Conservation (phyloP, 2,329 filamentous ascomycete species). For the Trichoderma koningiopsis region DNA sequence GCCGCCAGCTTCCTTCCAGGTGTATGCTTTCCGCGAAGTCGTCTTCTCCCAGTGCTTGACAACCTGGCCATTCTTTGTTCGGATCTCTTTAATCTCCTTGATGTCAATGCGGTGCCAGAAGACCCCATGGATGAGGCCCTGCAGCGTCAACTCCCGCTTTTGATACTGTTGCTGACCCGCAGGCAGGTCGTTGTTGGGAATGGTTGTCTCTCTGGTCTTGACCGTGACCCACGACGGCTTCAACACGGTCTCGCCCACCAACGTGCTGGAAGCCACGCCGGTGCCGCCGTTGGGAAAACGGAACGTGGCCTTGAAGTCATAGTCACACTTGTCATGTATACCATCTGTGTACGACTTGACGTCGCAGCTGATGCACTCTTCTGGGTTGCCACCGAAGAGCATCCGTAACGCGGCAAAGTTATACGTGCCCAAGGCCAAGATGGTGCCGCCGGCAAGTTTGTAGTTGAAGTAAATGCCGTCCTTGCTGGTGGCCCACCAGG, state of each 20-base stretch:
- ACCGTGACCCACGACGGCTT: constrained; percentile 19
- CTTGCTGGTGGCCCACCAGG: constrained; percentile 35
- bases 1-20: constrained; percentile 38
- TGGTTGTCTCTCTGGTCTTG: neutral
- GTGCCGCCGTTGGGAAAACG: constrained; percentile 44
- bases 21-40: constrained; percentile 40
- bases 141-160: constrained; percentile 36
- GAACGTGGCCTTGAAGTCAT: constrained; percentile 40
- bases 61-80: constrained; percentile 28
- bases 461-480: constrained; percentile 50
- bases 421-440: constrained; percentile 48
- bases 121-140: constrained; percentile 31
- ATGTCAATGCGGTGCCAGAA: constrained; percentile 42
- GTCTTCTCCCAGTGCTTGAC: constrained; percentile 32
- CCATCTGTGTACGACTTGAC: constrained; percentile 33
- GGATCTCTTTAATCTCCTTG: constrained; percentile 37
- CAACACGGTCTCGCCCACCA: constrained; percentile 29
- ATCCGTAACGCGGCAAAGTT: constrained; percentile 42
- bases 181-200: neutral
- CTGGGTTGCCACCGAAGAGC: constrained; percentile 44
- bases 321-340: constrained; percentile 39
- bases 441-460: constrained; percentile 45
- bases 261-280: constrained; percentile 37
- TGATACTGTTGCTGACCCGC: constrained; percentile 17
- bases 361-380: constrained; percentile 41